Percentiles rank a stretch among this genome's conserved stretches.
Evolutionary conservation across 1,284 basidiomycete species (phyloP).

Genomic region (Trametes versicolor): DNA sequence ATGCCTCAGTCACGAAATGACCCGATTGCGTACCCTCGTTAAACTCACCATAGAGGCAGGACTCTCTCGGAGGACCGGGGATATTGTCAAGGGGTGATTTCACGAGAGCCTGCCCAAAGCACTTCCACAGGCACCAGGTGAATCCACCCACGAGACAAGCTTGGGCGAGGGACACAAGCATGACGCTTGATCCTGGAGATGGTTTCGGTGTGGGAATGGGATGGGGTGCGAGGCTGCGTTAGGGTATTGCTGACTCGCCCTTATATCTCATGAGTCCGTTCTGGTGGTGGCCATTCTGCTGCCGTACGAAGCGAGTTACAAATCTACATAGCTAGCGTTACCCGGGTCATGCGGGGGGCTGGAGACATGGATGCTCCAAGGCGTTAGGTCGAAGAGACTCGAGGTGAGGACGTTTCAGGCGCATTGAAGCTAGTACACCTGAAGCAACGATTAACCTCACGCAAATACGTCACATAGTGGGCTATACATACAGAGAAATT

Average conservation of each 20-base stretch:
- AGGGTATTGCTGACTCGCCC: background rate
- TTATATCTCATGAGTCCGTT: background rate
- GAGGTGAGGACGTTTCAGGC: background rate
- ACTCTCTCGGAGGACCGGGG: constrained; percentile 25
- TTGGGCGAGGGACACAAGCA: background rate
- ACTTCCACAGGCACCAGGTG: constrained; percentile 31
- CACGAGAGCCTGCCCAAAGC: constrained; percentile 14
- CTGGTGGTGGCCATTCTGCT: background rate
- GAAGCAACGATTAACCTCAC: background rate
- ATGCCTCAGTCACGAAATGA: background rate
- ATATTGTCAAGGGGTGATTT: constrained; percentile 31
- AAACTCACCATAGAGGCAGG: constrained; percentile 24
- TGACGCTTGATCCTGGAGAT: background rate
- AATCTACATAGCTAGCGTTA: background rate
- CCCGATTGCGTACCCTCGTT: too few species aligned
- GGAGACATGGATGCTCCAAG: background rate
- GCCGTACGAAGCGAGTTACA: background rate
- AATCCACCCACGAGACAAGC: constrained; percentile 39
- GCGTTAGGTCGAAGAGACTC: background rate
- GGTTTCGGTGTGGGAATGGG: background rate
- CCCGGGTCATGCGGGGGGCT: constrained; percentile 3
- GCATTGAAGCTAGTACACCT: background rate
- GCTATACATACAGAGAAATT: background rate
- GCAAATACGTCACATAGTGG: background rate
- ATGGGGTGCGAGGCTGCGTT: background rate